Conservation (phyloP, 108 stramenopile species). For the Aurantiochytrium sp. region DNA sequence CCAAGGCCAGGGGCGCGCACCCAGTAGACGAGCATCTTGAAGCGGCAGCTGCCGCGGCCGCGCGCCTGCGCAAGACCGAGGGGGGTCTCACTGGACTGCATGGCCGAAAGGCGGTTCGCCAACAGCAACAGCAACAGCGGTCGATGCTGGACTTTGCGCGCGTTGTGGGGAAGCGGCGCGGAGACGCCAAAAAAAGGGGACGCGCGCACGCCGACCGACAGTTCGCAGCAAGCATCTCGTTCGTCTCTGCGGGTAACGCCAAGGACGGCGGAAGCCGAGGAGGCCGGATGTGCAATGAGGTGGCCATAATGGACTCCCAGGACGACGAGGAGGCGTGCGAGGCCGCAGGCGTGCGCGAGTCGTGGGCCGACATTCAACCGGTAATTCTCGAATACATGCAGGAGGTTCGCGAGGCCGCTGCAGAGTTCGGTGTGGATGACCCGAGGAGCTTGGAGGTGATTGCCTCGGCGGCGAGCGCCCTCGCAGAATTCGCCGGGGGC, state of each 20-base stretch:
- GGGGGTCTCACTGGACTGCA: not conserved
- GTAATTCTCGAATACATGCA: not conserved
- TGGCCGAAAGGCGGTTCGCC: not conserved
- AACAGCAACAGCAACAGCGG: not conserved
- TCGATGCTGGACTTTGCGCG: not conserved
- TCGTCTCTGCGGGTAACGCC: not conserved
- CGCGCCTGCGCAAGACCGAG: no score
- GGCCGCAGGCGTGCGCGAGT: not conserved
- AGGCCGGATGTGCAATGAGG: not conserved
- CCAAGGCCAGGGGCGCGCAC: not conserved
- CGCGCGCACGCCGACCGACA: not conserved
- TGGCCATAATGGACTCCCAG: not conserved
- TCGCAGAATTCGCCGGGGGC: not conserved
- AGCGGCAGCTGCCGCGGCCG: no score
- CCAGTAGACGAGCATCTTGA: not conserved
- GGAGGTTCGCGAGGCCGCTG: not conserved
- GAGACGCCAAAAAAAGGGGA: not conserved
- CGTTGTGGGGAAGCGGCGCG: not conserved
- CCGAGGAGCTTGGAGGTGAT: not conserved
- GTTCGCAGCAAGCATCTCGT: not conserved
- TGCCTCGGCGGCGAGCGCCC: no score
- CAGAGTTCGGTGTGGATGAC: not conserved
- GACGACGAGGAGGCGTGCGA: not conserved
- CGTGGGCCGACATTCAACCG: not conserved
- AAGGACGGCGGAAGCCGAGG: not conserved